Evolutionary conservation across 208 protist species (phyloP), one percentile per base, ranked within the genome.

Genomic region (Leishmania braziliensis): DNA sequence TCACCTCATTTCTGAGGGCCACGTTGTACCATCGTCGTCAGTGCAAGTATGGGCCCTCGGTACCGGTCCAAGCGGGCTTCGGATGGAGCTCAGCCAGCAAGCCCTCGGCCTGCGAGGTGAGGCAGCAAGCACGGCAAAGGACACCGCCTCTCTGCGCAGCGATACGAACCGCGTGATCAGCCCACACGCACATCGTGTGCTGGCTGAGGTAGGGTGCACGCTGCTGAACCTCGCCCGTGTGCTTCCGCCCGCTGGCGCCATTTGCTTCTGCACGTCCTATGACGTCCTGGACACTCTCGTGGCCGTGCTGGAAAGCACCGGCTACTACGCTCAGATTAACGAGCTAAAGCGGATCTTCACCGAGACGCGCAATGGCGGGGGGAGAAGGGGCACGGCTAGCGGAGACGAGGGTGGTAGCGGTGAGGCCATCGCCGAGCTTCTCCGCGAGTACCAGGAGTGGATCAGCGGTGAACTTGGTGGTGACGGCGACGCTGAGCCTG

Each of bases 211-310:
- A 23, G 95, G 90, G 9, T 78, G 83, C 63, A 82, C 92, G 14
- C 72, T 99, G 20, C 54, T 98, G 20, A 99, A 99, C 79, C 81
- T 99, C 39, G 83, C 86, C 36, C 94, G 91, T 51, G 86, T 98
- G 48, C 86, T 99, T 23, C 93, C 94, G 23, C 94, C 95, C 0
- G 97, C 94, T 2, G 98, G 98, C 8, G 83, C 98, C 36, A 97
- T 99, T 51, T 86, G 95, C 46, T 99, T 99, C 83, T 99, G 99
- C 72, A 92, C 96, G 18, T 98, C 94, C 0, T 99, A 99, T 79
- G 89, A 94, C 6, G 89, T 97, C 82, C 91, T 97, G 76, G 83
- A 93, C 36, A 70, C 81, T 46, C 87, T 98, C 26, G 53, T 84
- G n/a, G 79, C 50, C 18, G 84, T 82, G 56, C 60, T 97, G 43